phyloP scores from a whole-genome alignment of 805 yeast genomes.

The Monosporozyma solicola region DNA sequence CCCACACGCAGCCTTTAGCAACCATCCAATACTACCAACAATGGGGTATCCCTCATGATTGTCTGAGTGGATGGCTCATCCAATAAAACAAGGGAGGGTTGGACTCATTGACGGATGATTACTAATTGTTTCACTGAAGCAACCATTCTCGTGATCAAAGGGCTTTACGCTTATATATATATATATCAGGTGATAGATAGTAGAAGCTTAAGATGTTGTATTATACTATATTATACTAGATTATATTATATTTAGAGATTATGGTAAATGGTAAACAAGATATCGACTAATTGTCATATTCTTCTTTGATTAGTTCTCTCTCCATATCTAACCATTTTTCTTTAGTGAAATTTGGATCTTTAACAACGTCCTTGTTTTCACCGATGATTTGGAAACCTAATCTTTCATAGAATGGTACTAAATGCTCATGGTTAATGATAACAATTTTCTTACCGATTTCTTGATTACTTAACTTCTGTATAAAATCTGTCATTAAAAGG shows the following conservation, averaged over 20 bases:
- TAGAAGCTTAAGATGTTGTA: too few species aligned
- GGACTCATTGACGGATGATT: not conserved
- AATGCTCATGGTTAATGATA: slow-evolving; percentile 59
- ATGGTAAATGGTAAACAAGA: too few species aligned
- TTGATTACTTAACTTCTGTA: slow-evolving; percentile 82
- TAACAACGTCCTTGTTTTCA: slow-evolving; percentile 29
- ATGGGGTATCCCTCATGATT: too few species aligned
- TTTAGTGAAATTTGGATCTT: slow-evolving; percentile 24
- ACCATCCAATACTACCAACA: too few species aligned
- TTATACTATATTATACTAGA: too few species aligned
- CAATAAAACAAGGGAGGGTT: too few species aligned
- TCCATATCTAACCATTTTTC: slow-evolving; percentile 31
- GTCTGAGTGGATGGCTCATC: too few species aligned
- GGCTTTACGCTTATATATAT: not conserved
- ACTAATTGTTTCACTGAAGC: not conserved
- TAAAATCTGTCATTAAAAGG: slow-evolving; percentile 74
- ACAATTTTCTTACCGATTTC: slow-evolving; percentile 72
- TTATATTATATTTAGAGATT: too few species aligned
- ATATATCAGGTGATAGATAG: too few species aligned
- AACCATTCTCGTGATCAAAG: not conserved
- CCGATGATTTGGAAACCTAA: slow-evolving; percentile 74
- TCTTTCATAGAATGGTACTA: slow-evolving; percentile 69
- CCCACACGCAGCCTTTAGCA: not conserved
- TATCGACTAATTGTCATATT: slow-evolving; percentile 21
- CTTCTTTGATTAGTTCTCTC: slow-evolving; percentile 30